Conservation (phyloP, 2,329 filamentous ascomycete genomes). For the Zelopaecilomyces penicillatus region DNA sequence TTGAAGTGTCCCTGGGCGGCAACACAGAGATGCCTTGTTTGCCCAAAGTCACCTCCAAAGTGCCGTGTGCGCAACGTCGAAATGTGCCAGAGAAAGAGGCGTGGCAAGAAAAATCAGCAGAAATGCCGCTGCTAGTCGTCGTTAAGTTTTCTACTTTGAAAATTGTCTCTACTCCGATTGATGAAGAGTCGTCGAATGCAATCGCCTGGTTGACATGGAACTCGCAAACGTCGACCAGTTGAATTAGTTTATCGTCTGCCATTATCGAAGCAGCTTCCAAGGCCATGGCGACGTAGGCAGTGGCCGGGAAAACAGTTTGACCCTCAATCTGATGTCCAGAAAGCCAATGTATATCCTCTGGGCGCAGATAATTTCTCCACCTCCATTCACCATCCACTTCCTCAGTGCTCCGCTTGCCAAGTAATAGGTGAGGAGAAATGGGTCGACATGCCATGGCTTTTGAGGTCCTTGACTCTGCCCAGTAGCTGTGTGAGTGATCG, state of each 20-base stretch:
- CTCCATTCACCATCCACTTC: background rate
- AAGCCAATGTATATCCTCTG: conserved; percentile 1
- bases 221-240: conserved; percentile 3
- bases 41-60: too few relatives aligned
- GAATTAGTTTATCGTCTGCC: background rate
- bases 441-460: conserved; percentile 18
- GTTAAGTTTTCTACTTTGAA: too few relatives aligned
- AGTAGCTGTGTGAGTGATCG: conserved; percentile 28
- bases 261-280: conserved; percentile 1
- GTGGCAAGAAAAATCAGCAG: too few relatives aligned
- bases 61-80: too few relatives aligned
- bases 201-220: conserved; percentile 4
- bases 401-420: background rate
- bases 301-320: conserved; percentile 3
- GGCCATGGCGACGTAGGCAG: conserved; percentile 3
- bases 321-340: conserved; percentile 2
- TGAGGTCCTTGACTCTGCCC: conserved; percentile 21
- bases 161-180: conserved; percentile 14
- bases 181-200: conserved; percentile 8
- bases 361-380: background rate
- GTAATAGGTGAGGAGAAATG: background rate
- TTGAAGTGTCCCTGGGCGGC: too few relatives aligned
- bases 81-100: too few relatives aligned
- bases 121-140: too few relatives aligned
- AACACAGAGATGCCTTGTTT: too few relatives aligned